These are phyloP conservation scores for Halophytophthora polymorphica DNA, from an alignment of 352 stramenopile genomes.

Conservation along the genomic window DNA sequence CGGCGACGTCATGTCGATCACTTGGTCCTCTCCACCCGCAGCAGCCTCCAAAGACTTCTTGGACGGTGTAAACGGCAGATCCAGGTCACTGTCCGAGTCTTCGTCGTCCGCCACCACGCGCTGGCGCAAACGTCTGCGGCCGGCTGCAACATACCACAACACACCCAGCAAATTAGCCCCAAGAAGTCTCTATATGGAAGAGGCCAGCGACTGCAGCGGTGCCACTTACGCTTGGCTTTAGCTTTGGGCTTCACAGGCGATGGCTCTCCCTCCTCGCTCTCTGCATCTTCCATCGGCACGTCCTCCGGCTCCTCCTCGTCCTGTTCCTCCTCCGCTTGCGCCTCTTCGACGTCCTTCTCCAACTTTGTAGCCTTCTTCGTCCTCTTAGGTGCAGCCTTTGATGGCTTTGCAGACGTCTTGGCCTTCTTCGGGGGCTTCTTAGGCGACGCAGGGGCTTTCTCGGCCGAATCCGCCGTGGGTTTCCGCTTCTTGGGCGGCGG, in stretches of 20 bases:
- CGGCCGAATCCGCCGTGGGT: slow-evolving; percentile 10
- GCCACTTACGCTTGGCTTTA: slow-evolving; percentile 42
- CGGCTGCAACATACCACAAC: slow-evolving; percentile 24
- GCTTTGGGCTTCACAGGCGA: slow-evolving; percentile 18
- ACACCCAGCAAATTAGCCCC: slow-evolving; percentile 1
- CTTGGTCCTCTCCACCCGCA: slow-evolving; percentile 16
- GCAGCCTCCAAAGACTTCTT: slow-evolving; percentile 5
- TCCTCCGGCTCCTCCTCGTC: slow-evolving; percentile 17
- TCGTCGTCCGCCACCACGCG: slow-evolving; percentile 54
- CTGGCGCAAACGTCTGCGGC: slow-evolving; percentile 59
- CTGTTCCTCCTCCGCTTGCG: slow-evolving; percentile 12
- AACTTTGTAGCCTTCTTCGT: slow-evolving; percentile 25
- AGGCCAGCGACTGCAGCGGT: not conserved
- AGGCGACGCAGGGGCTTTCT: slow-evolving; percentile 1
- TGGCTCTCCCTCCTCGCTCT: slow-evolving; percentile 15
- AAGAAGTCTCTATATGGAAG: not conserved
- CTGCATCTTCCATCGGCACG: slow-evolving; percentile 23
- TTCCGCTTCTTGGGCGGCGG: slow-evolving; percentile 27
- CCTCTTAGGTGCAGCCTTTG: slow-evolving; percentile 1
- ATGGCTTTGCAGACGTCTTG: not conserved
- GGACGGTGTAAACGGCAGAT: slow-evolving; percentile 23
- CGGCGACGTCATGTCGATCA: slow-evolving; percentile 37
- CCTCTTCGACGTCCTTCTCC: slow-evolving; percentile 2
- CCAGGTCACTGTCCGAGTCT: slow-evolving; percentile 43
- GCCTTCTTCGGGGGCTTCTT: slow-evolving; percentile 1